Evolutionary conservation across 305 asterid species (phyloP).

Genomic region (Solanum hybrid): DNA sequence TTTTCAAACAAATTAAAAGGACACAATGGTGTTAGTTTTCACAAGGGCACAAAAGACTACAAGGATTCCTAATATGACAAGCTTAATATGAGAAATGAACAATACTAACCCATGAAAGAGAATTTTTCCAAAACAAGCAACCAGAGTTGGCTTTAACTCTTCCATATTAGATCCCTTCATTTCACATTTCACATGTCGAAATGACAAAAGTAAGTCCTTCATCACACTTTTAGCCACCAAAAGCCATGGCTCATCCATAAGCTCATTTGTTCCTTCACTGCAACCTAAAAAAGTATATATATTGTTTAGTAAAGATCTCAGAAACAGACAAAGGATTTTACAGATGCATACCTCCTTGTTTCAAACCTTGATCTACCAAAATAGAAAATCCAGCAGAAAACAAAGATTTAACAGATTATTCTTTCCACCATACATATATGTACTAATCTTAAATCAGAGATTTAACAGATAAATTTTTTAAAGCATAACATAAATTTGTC

Average conservation of each 20-base stretch:
- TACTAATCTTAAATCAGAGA: background rate
- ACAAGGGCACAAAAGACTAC: background rate
- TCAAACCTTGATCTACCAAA: background rate
- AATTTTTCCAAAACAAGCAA: slow-evolving; percentile 34
- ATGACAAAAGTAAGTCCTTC: slow-evolving; percentile 33
- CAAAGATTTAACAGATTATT: background rate
- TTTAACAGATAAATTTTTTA: background rate
- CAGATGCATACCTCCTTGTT: background rate
- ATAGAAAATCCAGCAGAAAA: background rate
- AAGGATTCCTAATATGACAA: background rate
- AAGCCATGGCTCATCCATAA: slow-evolving; percentile 26
- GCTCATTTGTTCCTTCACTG: slow-evolving; percentile 8
- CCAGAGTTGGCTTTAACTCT: slow-evolving; percentile 25
- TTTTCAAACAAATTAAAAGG: background rate
- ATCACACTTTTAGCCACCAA: slow-evolving; percentile 25
- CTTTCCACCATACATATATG: background rate
- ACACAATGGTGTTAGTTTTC: background rate
- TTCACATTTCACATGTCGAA: slow-evolving; percentile 21
- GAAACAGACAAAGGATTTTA: background rate
- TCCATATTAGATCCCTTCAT: slow-evolving; percentile 15
- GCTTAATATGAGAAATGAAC: background rate
- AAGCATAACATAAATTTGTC: background rate
- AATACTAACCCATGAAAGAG: slow-evolving; percentile 37
- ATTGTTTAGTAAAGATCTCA: background rate
- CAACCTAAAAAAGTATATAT: slow-evolving; percentile 11